A percentile compares a stretch with the other conserved stretches of the same genome.
Conservation (phyloP, 2,329 filamentous ascomycete species). For the Fusarium sp. region DNA sequence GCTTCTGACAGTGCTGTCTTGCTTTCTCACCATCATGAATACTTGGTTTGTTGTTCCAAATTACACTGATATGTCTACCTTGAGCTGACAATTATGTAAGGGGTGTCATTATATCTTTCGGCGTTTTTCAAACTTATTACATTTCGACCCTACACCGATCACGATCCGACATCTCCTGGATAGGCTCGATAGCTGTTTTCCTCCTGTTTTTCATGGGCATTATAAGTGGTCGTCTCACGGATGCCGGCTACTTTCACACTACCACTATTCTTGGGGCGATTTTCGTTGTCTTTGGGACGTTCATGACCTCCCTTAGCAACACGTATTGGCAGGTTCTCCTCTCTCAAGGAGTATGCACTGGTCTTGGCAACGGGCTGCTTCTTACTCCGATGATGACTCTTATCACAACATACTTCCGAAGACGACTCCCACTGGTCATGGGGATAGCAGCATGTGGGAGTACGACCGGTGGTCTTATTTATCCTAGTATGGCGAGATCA, state of each 20-base stretch:
- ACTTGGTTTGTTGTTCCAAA: background rate
- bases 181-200: background rate
- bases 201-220: background rate
- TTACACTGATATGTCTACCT: background rate
- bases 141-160: background rate
- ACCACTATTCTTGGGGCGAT: background rate
- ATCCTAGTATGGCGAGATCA: background rate
- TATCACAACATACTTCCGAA: background rate
- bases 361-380: background rate
- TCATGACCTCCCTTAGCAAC: background rate
- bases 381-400: background rate
- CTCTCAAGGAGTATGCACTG: background rate
- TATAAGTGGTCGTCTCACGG: background rate
- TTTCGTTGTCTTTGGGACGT: background rate
- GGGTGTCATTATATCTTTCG: background rate
- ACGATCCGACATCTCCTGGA: background rate
- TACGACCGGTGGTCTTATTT: background rate
- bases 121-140: background rate
- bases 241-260: background rate
- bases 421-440: background rate
- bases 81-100: background rate
- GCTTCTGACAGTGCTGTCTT: rapidly evolving
- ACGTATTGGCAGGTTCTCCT: background rate
- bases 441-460: background rate
- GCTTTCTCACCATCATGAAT: background rate